Percentiles rank a stretch among this genome's conserved stretches.
phyloP scores from a whole-genome alignment of 2,329 filamentous ascomycete species.

The Aspergillus quadricinctus region DNA sequence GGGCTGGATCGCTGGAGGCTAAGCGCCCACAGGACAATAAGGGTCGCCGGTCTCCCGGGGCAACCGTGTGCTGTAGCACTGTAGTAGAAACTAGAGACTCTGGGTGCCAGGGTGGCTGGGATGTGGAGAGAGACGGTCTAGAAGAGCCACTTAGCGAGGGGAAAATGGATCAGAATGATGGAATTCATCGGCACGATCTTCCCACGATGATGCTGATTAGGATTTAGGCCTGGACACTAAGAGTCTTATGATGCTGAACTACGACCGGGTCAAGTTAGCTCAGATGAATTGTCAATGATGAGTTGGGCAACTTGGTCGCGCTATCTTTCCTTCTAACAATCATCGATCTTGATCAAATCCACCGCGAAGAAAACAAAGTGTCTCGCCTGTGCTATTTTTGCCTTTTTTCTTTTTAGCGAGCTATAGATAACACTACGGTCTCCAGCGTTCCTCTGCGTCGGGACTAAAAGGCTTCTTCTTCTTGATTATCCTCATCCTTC shows the following conservation, averaged over 20 bases:
- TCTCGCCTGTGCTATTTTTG: constrained; percentile 8
- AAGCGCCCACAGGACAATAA: neutral
- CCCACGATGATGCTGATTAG: constrained; percentile 5
- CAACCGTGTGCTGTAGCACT: constrained; percentile 20
- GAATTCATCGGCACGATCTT: constrained; percentile 13
- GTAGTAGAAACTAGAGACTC: constrained; percentile 20
- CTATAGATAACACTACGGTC: constrained; percentile 4
- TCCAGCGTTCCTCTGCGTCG: neutral
- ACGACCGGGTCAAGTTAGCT: neutral
- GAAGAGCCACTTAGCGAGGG: constrained; percentile 3
- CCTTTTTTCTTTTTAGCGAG: neutral
- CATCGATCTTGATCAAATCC: constrained; percentile 2
- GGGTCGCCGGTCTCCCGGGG: constrained; percentile 9
- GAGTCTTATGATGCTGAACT: neutral
- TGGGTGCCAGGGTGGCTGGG: constrained; percentile 1
- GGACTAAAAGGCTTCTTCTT: neutral
- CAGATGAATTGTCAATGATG: neutral
- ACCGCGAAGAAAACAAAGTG: neutral
- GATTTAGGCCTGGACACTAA: neutral
- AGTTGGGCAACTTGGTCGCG: neutral
- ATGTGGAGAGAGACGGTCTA: constrained; percentile 13
- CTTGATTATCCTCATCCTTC: neutral
- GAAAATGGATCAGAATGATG: constrained; percentile 5
- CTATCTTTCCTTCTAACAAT: neutral
- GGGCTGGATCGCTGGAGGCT: neutral